These are phyloP conservation scores for Rhynchospora pubera DNA, from an alignment of 176 grass and related monocot species.

Conservation along the genomic window DNA sequence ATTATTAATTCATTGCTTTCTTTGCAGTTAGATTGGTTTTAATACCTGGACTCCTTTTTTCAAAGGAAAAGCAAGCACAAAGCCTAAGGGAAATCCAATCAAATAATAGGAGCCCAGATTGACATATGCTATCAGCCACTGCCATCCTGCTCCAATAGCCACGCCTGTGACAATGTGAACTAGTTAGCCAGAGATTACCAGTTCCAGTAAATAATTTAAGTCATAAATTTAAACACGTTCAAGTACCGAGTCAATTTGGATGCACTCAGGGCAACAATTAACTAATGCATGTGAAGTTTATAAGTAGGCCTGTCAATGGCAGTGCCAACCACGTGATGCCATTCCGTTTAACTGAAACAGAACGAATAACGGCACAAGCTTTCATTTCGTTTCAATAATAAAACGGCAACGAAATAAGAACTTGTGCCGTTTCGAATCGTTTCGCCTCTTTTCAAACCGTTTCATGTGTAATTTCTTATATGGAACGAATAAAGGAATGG, in stretches of 20 bases:
- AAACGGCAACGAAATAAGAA: too few species aligned
- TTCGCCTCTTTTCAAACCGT: too few species aligned
- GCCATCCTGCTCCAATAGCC: slow-evolving; percentile 86
- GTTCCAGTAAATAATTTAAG: background rate
- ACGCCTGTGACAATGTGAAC: slow-evolving; percentile 29
- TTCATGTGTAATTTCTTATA: too few species aligned
- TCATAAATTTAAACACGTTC: background rate
- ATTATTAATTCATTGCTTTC: background rate
- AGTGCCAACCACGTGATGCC: too few species aligned
- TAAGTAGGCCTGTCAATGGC: too few species aligned
- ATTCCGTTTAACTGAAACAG: too few species aligned
- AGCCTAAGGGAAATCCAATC: slow-evolving; percentile 57
- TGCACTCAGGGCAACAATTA: background rate
- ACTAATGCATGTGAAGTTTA: too few species aligned
- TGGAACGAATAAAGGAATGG: too few species aligned
- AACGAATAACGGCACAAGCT: too few species aligned
- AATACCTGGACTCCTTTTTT: slow-evolving; percentile 18
- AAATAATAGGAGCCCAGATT: slow-evolving; percentile 70
- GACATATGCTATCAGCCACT: slow-evolving; percentile 67
- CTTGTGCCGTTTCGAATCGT: too few species aligned
- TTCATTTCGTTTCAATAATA: too few species aligned
- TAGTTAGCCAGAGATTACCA: background rate
- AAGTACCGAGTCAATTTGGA: background rate
- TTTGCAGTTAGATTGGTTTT: background rate
- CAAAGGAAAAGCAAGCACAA: slow-evolving; percentile 36